phyloP scores from a whole-genome alignment of 2,329 filamentous ascomycete genomes.

The Penicillium sp. region DNA sequence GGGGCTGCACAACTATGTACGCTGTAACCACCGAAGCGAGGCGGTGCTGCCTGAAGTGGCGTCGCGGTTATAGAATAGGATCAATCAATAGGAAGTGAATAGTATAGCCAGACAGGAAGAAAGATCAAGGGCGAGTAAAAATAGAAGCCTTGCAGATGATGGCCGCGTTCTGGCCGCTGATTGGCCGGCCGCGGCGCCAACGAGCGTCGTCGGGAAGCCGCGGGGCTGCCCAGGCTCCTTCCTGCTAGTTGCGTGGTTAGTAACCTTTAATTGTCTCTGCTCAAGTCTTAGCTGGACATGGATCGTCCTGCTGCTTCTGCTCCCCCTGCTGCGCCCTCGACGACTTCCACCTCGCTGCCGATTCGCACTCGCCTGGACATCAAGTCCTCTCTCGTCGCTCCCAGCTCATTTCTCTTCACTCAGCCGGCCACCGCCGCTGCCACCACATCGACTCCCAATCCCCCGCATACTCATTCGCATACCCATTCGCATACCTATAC shows the following conservation, averaged over 20 bases:
- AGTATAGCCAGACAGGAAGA: not conserved
- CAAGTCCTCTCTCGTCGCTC: slow-evolving; percentile 32
- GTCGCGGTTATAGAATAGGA: slow-evolving; percentile 24
- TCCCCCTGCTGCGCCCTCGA: slow-evolving; percentile 7
- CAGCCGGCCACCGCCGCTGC: slow-evolving; percentile 18
- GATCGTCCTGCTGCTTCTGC: not conserved
- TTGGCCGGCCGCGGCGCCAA: not conserved
- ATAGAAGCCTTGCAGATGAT: not conserved
- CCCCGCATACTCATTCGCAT: slow-evolving; percentile 13
- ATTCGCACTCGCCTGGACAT: slow-evolving; percentile 19
- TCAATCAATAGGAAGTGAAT: too few relatives aligned
- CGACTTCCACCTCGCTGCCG: slow-evolving; percentile 20
- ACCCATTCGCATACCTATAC: slow-evolving; percentile 2
- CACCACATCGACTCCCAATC: slow-evolving; percentile 10
- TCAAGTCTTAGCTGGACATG: not conserved
- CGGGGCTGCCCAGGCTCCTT: slow-evolving; percentile 20
- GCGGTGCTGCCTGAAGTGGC: slow-evolving; percentile 39
- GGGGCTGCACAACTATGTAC: slow-evolving; percentile 29
- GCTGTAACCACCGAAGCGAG: slow-evolving; percentile 42
- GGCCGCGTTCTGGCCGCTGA: slow-evolving; percentile 1
- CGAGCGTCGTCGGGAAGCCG: slow-evolving; percentile 7
- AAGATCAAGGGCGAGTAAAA: not conserved
- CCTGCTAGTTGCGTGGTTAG: too few relatives aligned
- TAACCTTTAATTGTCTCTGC: too few relatives aligned
- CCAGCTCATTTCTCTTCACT: slow-evolving; percentile 33